These are phyloP conservation scores for Pyrenophora tritici-repentis DNA, from an alignment of 2,329 filamentous ascomycete species.

Conservation along the genomic window DNA sequence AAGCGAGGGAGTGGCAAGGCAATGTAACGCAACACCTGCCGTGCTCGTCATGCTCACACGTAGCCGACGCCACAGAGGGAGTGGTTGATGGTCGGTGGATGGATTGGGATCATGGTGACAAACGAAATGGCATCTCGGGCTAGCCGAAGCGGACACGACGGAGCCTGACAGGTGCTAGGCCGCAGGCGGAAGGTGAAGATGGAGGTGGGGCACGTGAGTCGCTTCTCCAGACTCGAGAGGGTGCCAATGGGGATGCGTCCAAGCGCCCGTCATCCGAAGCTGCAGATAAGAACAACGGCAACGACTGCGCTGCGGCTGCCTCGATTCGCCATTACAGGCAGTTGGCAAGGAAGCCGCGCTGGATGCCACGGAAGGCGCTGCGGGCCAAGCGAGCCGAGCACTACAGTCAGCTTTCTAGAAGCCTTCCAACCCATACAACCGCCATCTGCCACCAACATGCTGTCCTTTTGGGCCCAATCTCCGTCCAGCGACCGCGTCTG, in stretches of 20 bases:
- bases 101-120: conserved; percentile 6
- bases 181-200: conserved; percentile 21
- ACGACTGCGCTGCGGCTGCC: neutral
- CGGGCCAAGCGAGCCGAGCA: conserved; percentile 16
- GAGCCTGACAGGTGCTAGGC: conserved; percentile 2
- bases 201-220: conserved; percentile 24
- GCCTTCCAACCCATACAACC: neutral
- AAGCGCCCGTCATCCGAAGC: neutral
- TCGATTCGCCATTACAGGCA: conserved; percentile 26
- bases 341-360: conserved; percentile 27
- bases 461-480: conserved; percentile 23
- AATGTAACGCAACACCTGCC: conserved; percentile 18
- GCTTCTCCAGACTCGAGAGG: conserved; percentile 15
- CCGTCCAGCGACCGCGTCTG: conserved; percentile 20
- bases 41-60: no score
- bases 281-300: conserved; percentile 18
- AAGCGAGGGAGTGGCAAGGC: conserved; percentile 13
- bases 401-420: conserved; percentile 24
- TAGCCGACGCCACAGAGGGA: conserved; percentile 21
- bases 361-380: conserved; percentile 14
- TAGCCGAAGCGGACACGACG: conserved; percentile 16
- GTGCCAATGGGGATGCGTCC: no score
- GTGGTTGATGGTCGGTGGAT: neutral
- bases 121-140: conserved; percentile 14
- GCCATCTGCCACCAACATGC: conserved; percentile 19